These are phyloP conservation scores for Penicillium oxalicum DNA, from an alignment of 2,329 filamentous ascomycete species.

Conservation along the genomic window DNA sequence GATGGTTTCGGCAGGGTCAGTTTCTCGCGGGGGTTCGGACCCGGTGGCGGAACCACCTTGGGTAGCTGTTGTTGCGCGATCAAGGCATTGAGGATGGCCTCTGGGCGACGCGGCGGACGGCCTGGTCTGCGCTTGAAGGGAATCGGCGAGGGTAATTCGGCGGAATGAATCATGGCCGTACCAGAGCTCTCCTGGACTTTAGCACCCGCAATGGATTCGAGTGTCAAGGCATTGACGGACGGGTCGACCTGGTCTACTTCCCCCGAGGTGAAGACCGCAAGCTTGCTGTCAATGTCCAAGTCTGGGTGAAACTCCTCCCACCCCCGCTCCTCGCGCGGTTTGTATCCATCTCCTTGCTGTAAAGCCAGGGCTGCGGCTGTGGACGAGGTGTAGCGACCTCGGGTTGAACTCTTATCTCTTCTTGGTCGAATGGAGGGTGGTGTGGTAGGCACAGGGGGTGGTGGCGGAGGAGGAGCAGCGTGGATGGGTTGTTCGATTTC, in stretches of 20 bases:
- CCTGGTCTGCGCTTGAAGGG: constrained; percentile 56
- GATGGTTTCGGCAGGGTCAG: constrained; percentile 46
- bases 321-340: constrained; percentile 89
- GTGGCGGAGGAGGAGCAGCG: constrained; percentile 23
- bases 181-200: constrained; percentile 29
- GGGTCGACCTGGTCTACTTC: constrained; percentile 72
- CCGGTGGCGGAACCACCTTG: constrained; percentile 43
- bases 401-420: constrained; percentile 40
- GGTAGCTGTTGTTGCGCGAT: constrained; percentile 55
- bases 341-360: constrained; percentile 91
- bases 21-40: constrained; percentile 45
- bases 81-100: constrained; percentile 56
- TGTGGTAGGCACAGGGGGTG: constrained; percentile 30
- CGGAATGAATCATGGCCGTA: constrained; percentile 38
- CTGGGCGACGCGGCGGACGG: constrained; percentile 57
- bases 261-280: constrained; percentile 73
- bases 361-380: constrained; percentile 82
- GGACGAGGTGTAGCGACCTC: constrained; percentile 72
- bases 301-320: constrained; percentile 98
- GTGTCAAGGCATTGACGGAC: constrained; percentile 40
- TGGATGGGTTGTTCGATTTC: constrained; percentile 32
- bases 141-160: constrained; percentile 32
- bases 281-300: constrained; percentile 76
- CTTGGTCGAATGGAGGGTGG: constrained; percentile 36
- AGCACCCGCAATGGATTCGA: constrained; percentile 26